phyloP scores from a whole-genome alignment of 179 eudicot genomes.

The Actinidia arguta region DNA sequence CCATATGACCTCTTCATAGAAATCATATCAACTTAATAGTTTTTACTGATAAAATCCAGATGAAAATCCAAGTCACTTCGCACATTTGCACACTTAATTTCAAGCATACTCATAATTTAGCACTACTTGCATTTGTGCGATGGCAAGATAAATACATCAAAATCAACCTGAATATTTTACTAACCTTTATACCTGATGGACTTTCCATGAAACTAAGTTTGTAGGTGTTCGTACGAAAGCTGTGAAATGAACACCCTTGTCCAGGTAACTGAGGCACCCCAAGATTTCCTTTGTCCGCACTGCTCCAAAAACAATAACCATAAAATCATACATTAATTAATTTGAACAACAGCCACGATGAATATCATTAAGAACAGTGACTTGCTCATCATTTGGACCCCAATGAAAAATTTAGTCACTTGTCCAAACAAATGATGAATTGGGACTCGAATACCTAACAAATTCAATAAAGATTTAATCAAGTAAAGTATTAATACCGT shows the following conservation, averaged over 20 bases:
- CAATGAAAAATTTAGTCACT: no score
- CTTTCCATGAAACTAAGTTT: conserved; percentile 97
- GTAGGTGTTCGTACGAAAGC: conserved; percentile 94
- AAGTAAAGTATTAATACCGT: neutral
- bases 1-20: neutral
- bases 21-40: neutral
- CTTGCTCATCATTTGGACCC: neutral
- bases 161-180: conserved; percentile 12
- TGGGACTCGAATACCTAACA: neutral
- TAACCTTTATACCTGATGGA: conserved; percentile 98
- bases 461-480: neutral
- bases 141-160: neutral
- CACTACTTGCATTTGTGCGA: neutral
- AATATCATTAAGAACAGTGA: neutral
- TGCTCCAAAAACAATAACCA: conserved; percentile 37
- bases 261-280: conserved; percentile 99
- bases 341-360: neutral
- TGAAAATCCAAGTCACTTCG: neutral
- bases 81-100: no score
- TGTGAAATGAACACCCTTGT: conserved; percentile 97
- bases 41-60: neutral
- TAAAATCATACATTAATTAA: neutral
- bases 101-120: no score
- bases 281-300: conserved; percentile 93
- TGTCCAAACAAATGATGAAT: neutral